Percentiles rank a stretch among this genome's conserved stretches.
Evolutionary conservation across 208 protist genomes (phyloP).

Genomic region (Angomonas deanei): DNA sequence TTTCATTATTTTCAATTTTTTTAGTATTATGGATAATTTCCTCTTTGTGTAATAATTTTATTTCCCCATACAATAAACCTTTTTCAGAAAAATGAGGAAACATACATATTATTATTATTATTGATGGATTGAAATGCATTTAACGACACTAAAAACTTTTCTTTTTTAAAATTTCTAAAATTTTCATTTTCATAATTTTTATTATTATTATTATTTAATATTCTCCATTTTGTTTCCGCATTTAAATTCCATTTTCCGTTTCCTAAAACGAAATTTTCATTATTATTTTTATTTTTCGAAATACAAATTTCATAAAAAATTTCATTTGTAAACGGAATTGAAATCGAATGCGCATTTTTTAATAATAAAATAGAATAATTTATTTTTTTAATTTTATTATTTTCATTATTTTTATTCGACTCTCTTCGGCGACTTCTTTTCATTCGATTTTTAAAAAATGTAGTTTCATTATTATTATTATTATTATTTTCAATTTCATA

Average conservation of each 20-base stretch:
- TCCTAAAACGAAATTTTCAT: not conserved
- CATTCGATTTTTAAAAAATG: not conserved
- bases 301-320: not conserved
- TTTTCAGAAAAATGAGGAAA: not conserved
- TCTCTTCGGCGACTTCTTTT: not conserved
- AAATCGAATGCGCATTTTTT: not conserved
- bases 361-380: not conserved
- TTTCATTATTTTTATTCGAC: not conserved
- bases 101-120: conserved; percentile 1
- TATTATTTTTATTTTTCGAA: not conserved
- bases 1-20: not conserved
- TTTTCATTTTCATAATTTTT: not conserved
- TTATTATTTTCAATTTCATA: not conserved
- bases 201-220: not conserved
- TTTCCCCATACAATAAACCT: not conserved
- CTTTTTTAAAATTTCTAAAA: not conserved
- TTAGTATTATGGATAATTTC: not conserved
- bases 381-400: conserved; percentile 1
- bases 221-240: not conserved
- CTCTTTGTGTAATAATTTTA: not conserved
- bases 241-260: not conserved
- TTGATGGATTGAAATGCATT: too few species aligned
- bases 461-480: not conserved
- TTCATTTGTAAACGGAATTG: not conserved
- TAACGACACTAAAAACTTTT: too few species aligned